Evolutionary conservation across 192 early-diverging fungal species (phyloP), one percentile per base, ranked within the genome.

Genomic region (Coemansia sp.): DNA sequence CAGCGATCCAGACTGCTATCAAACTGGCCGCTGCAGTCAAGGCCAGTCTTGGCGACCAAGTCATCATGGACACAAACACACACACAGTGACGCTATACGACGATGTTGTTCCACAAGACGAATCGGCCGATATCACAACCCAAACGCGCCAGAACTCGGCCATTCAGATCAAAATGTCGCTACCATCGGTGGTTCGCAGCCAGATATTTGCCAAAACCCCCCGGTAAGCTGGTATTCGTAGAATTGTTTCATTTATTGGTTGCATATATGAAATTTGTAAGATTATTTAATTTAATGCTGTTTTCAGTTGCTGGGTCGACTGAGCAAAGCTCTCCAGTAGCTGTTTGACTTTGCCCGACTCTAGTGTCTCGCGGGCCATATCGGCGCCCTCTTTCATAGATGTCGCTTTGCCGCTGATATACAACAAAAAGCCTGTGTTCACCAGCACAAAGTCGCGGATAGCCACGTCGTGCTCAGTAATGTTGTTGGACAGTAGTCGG

Each of bases 391-490:
- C 88, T 48, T 85, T 81, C 64, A 92, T 88, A 53, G 86, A 77
- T 3, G 57, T 45, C 0, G 91, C 93, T 43, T 84, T 84, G 20
- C 93, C 94, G 23, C 89, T 80, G 38, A 97, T 87, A 27, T 86
- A 88, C 66, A 97, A 75, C 53, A 96, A 61, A 9, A 94, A 92
- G 19, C 89, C 91, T 0, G 94, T 83, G 66, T 99, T 99, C 59
- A 99, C 65, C 37, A 97, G 82, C 11, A 99, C 92, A 82, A 92
- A 99, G 69, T 96, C 92, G 37, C 93, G 77, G 50, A 95, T 85
- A 8, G 94, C 86, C 16, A 65, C 53, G 20, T 88, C 75, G 0
- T 78, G 82, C 0, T 78, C 78, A 50, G 82, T 73, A 35, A 94
- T 74, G 39, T 83, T 65, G 54, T 87, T 85, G 63, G 71, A 79